Evolutionary conservation across 805 yeast genomes (phyloP), one percentile per base, ranked within the genome.

Genomic region (Cyberlindnera maritima): DNA sequence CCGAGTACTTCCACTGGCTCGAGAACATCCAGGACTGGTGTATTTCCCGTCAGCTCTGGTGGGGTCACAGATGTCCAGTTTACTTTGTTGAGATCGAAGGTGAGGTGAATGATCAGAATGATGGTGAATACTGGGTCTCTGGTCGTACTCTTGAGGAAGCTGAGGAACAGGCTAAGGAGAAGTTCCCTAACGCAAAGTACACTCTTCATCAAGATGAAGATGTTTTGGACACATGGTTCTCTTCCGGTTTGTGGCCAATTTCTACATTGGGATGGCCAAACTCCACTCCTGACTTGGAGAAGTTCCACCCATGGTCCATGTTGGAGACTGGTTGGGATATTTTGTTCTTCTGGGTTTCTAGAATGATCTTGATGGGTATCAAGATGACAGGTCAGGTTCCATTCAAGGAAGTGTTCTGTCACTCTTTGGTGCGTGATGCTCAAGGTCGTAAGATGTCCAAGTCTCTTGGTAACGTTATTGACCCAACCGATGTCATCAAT

Each of bases 241-340:
- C 97, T 10, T 86, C 97, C 36, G 98, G 97, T 51, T 74, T 94
- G 68, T 94, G 98, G 98, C 97, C 99, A 49, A 84, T 94, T 65
- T 85, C 96, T 43, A 94, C 97, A 48, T 72, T 94, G 56, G 97
- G 97, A 40, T 94, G 98, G 98, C 99, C 99, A 63, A 71, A 82
- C 49, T 71, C 79, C 64, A 77, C 91, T 45, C 61, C 67, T 43
- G 99, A 94, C 65, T 69, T 89, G 77, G 76, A 80, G 59, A 70
- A 70, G 43, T 94, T 88, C 71, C 85, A 81, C 63, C 98, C 99
- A 57, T 85, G 90, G 83, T 83, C 95, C 23, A 75, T 94, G 86
- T 75, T 94, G 62, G 99, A 94, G 72, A 94, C 99, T 43, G 99
- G 99, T 60, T 94, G 99, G 99, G 99, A 92, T 75, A 92, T 92